phyloP scores from a whole-genome alignment of 2,329 filamentous ascomycete genomes.

The Pseudopyricularia cyperi region DNA sequence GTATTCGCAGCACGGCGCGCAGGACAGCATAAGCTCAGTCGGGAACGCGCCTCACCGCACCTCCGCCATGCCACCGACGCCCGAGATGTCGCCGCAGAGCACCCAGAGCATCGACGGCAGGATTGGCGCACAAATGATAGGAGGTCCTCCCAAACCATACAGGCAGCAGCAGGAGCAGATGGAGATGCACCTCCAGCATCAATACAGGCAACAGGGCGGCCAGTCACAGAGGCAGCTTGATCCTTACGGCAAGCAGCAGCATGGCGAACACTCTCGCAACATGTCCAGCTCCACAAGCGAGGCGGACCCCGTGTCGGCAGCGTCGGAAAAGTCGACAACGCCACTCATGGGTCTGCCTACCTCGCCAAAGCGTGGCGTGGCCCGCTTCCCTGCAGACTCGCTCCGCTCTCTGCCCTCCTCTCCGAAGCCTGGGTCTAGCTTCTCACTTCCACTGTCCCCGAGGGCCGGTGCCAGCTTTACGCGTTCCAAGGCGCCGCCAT shows the following conservation, averaged over 20 bases:
- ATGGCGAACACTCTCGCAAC: slow-evolving; percentile 19
- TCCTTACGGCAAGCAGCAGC: slow-evolving; percentile 2
- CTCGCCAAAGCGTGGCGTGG: slow-evolving; percentile 33
- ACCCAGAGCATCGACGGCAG: slow-evolving; percentile 44
- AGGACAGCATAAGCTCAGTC: slow-evolving; percentile 9
- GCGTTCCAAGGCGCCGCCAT: slow-evolving; percentile 29
- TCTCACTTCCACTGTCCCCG: slow-evolving; percentile 37
- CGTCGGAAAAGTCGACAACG: slow-evolving; percentile 35
- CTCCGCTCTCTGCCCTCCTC: slow-evolving; percentile 37
- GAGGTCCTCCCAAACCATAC: background rate
- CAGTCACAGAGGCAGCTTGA: slow-evolving; percentile 2
- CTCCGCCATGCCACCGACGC: slow-evolving; percentile 28
- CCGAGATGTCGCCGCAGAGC: slow-evolving; percentile 32
- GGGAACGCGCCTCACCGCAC: slow-evolving; percentile 6
- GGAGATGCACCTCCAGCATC: background rate
- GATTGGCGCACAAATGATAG: slow-evolving; percentile 25
- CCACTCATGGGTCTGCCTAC: slow-evolving; percentile 38
- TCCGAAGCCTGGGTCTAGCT: slow-evolving; percentile 31
- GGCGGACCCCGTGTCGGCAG: slow-evolving; percentile 36
- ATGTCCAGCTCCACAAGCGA: slow-evolving; percentile 25
- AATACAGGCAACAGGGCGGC: slow-evolving; percentile 2
- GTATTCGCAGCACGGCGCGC: slow-evolving; percentile 23
- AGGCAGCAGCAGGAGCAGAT: slow-evolving; percentile 6
- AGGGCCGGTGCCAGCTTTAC: slow-evolving; percentile 33
- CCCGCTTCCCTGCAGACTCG: slow-evolving; percentile 19